These are phyloP conservation scores for Taphrina pruni DNA, from an alignment of 1,139 yeast species.

Conservation along the genomic window DNA sequence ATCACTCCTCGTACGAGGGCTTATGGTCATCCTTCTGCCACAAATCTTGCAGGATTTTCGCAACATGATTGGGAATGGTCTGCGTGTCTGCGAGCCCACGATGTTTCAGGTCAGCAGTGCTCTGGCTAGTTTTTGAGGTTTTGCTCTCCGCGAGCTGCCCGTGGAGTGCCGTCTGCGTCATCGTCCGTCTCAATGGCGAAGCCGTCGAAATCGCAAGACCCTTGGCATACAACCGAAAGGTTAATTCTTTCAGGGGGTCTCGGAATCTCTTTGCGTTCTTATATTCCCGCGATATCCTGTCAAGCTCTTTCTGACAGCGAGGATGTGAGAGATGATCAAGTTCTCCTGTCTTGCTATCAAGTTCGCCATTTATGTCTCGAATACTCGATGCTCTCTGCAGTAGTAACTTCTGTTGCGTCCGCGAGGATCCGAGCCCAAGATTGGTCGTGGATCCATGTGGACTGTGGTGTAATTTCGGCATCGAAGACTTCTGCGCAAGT, in stretches of 20 bases:
- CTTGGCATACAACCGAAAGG: conserved; percentile 19
- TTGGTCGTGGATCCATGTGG: conserved; percentile 30
- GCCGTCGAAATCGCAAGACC: neutral
- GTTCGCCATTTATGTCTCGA: conserved; percentile 11
- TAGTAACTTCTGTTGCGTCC: conserved; percentile 38
- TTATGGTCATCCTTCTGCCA: conserved; percentile 19
- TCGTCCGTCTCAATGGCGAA: conserved; percentile 14
- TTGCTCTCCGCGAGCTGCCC: neutral
- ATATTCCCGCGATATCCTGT: conserved; percentile 27
- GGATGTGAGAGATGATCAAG: conserved; percentile 16
- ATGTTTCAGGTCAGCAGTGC: conserved; percentile 4
- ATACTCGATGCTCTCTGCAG: conserved; percentile 38
- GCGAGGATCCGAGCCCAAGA: conserved; percentile 33
- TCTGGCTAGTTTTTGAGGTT: conserved; percentile 12
- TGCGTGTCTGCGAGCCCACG: neutral
- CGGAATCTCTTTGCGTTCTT: conserved; percentile 33
- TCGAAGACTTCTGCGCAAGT: neutral
- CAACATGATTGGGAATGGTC: neutral
- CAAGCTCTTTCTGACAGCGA: conserved; percentile 31
- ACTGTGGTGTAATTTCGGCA: conserved; percentile 3
- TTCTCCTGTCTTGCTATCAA: neutral
- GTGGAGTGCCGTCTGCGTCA: conserved; percentile 21
- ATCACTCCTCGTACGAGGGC: conserved; percentile 6
- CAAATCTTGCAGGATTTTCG: conserved; percentile 3
- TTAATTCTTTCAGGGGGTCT: conserved; percentile 28